Evolutionary conservation across 257 asterid species (phyloP).

Genomic region (Solanum chaucha): DNA sequence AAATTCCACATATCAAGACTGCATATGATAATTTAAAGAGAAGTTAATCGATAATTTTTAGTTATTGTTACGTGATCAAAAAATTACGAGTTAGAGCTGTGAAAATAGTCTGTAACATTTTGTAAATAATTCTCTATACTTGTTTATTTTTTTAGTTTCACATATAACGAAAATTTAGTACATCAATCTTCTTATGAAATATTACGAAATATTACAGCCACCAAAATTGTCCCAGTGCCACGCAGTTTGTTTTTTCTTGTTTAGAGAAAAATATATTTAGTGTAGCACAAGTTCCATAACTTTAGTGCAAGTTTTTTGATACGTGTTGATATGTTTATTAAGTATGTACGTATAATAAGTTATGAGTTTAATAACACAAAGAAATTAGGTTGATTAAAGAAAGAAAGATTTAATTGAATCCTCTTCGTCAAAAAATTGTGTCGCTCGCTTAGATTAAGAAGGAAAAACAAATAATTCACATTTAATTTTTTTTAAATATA

Average conservation of each 20-base stretch:
- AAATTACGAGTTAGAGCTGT: fast-evolving
- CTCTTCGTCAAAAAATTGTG: not conserved
- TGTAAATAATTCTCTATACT: no score
- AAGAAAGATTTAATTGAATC: not conserved
- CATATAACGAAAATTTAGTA: no score
- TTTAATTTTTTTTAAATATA: no score
- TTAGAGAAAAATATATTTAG: no score
- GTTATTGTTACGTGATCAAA: not conserved
- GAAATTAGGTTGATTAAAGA: no score
- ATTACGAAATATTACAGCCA: no score
- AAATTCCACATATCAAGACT: constrained; percentile 37
- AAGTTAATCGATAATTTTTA: not conserved
- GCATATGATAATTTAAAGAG: not conserved
- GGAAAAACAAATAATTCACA: not conserved
- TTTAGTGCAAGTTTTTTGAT: not conserved
- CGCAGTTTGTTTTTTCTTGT: no score
- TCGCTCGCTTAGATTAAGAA: not conserved
- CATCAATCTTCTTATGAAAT: no score
- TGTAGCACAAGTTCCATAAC: not conserved
- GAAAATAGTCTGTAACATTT: not conserved
- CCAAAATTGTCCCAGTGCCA: no score
- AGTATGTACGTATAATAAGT: not conserved
- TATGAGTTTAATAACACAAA: no score
- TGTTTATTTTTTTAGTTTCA: fast-evolving
- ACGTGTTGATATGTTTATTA: not conserved